Evolutionary conservation across 192 early-diverging fungal species (phyloP), one percentile per base, ranked within the genome.

Genomic region (Helicostylum pulchrum): DNA sequence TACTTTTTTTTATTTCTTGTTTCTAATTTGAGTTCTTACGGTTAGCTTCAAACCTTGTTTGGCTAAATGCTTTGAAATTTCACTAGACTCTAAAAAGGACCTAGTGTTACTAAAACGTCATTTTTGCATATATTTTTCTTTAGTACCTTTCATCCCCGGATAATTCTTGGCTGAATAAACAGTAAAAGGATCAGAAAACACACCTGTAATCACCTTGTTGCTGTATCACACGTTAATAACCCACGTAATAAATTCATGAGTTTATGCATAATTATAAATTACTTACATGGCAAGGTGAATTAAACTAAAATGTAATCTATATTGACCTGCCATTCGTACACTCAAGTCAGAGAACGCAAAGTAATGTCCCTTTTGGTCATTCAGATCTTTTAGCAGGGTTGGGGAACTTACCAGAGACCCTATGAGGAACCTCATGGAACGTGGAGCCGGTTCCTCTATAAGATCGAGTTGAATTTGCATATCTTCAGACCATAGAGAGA

Each of bases 291-390:
- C 34, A 19, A 62, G 32, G 12, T 62, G 47, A 49, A 62, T 23
- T 12, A 62, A 62, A 17, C 47, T 62, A 36, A 62, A 62, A 19
- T 51, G 15, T 11, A 62, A 30, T 48, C 85, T 65, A 65, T 89
- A 92, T 15, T 78, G 75, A 21, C 93, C 93, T 50, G 94, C 90
- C 78, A 92, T 90, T 7, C 94, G 76, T 14, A 94, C 90, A 23
- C 90, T 92, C 8, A 96, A 78, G 71, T 96, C 94, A 8, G 94
- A 90, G 73, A 96, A 96, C 23, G 94, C 90, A 81, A 96, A 96
- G 66, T 92, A 96, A 1, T 87, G 90, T 7, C 92, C 92, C 46
- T 90, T 86, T 20, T 79, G 76, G 65, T 86, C 81, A 53, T 93
- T 86, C 21, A 89, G 75, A 50, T 94, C 92, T 60, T 91, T 92